Base-by-base conservation (phyloP, 352 stramenopile genomes). In the Globisporangium spiculum region DNA sequence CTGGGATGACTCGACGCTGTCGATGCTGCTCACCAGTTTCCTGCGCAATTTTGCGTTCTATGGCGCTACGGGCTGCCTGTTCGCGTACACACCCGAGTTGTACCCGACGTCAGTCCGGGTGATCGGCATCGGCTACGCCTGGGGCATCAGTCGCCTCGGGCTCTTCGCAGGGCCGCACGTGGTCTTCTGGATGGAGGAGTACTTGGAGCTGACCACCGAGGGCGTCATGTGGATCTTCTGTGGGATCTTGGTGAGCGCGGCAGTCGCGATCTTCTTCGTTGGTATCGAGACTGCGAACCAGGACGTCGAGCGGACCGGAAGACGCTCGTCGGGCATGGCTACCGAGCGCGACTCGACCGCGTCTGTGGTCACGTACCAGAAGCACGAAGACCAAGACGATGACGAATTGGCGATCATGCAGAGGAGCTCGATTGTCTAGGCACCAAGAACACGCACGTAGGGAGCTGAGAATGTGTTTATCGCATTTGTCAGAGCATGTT, bases 31-130 rank as follows among this genome's bases (percentile, higher is more conserved):
- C 34, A 67, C 57, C 18, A 46, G 57, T 4, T 34, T n/a, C 16
- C 1, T 32, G 52, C 22, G 52, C 52, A 57, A 57, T 24, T 57
- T 57, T 32, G 10, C 16, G 8, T 57, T 57, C 52, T 57, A 57
- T 12, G 52, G 52, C 52, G 22, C 52, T 10, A n/a, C 22, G 52
- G 52, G 52, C 22, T 57, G 52, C 10, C 24, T 57, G 52, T 57
- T 57, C 22, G 52, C 52, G 22, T 57, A 57, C 22, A 57, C 52
- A 1, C 24, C 27, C 1, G 52, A 57, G 52, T 64, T 74, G 41
- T 75, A 75, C 59, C 66, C 70, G 26, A 73, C 67, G 4, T 20
- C 26, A 2, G 65, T 75, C 10, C 65, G 70, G 0, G 70, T 55
- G 24, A 73, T 63, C 36, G 70, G 70, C n/a, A 56, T 59, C 36